These are phyloP conservation scores for Heritiera littoralis DNA, from an alignment of 345 rosid species.

Conservation along the genomic window DNA sequence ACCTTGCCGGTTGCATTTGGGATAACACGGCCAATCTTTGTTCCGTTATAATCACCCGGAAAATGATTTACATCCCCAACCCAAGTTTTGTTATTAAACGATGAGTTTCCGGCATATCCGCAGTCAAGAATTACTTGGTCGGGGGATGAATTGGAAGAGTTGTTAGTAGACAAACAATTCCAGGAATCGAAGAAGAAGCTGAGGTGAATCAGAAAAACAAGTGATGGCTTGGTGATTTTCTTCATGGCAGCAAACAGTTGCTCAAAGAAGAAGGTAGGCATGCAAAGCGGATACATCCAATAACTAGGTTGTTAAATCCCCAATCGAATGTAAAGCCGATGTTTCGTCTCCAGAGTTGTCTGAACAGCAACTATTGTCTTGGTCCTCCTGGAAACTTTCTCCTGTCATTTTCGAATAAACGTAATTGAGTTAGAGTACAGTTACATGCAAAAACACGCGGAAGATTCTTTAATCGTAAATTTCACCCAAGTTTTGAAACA, in stretches of 20 bases:
- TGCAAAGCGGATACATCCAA: background rate
- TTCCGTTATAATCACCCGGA: background rate
- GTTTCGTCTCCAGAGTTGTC: background rate
- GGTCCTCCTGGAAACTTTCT: background rate
- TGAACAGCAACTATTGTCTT: background rate
- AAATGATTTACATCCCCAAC: background rate
- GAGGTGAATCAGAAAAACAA: background rate
- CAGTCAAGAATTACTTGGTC: background rate
- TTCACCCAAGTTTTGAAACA: too few species aligned
- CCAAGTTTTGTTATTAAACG: slow-evolving; percentile 8
- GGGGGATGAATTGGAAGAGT: too few species aligned
- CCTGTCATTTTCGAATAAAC: background rate
- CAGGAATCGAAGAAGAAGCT: background rate
- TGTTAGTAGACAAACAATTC: background rate
- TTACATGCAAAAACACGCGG: slow-evolving; percentile 1
- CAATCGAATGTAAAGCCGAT: background rate
- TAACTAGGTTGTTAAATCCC: background rate
- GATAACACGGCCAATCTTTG: background rate
- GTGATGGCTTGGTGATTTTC: background rate
- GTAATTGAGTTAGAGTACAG: background rate
- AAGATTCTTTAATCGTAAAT: background rate
- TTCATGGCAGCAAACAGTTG: background rate
- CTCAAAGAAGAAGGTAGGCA: background rate
- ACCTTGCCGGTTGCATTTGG: background rate
- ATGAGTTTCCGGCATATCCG: background rate